Base-by-base conservation (phyloP, 2,329 filamentous ascomycete species). In the Colletotrichum acutatum region DNA sequence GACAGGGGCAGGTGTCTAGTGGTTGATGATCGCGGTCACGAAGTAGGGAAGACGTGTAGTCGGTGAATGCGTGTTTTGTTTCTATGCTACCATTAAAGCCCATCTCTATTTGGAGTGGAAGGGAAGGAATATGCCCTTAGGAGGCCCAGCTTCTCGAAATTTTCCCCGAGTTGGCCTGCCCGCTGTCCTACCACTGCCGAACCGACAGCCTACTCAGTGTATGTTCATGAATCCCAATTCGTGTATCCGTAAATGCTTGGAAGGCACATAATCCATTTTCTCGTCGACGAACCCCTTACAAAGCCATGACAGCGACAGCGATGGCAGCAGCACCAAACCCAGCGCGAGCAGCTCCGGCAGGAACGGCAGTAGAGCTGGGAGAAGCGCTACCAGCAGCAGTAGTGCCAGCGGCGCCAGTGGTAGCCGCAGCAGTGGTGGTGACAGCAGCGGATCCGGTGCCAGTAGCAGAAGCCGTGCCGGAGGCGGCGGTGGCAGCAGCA, bases 371-470 rank as follows among this genome's bases (percentile, higher is more conserved):
- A 5, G 42, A 5, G 5, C 74, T 81, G 80, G 84, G 9, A 79
- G 83, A 75, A 91, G 92, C 1, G 90, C 90, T 28, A 24, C 49
- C 16, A 12, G 19, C 63, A 3, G 28, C 37, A 16, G 57, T 54
- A 26, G 66, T 57, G 49, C 57, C 32, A 9, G 65, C 59, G 30
- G 56, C 65, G 37, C 26, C 61, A 53, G 61, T 68, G 12, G 56
- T 54, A 26, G 67, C 28, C 11, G 46, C 49, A 5, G 12, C 28
- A 4, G 28, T 16, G 1, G 26, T 63, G 60, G n/a, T 34, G 4
- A 22, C 7, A 3, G n/a, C 11, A 22, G 42, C 42, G 8, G 42
- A 49, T 49, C 8, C 42, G 1, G 19, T 12, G 4, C 9, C 16
- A 2, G 60, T 19, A 2, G 7, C n/a, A 8, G 14, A 7, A 3